Conservation (phyloP, 163 green algal genomes). For the Volvox carteri region DNA sequence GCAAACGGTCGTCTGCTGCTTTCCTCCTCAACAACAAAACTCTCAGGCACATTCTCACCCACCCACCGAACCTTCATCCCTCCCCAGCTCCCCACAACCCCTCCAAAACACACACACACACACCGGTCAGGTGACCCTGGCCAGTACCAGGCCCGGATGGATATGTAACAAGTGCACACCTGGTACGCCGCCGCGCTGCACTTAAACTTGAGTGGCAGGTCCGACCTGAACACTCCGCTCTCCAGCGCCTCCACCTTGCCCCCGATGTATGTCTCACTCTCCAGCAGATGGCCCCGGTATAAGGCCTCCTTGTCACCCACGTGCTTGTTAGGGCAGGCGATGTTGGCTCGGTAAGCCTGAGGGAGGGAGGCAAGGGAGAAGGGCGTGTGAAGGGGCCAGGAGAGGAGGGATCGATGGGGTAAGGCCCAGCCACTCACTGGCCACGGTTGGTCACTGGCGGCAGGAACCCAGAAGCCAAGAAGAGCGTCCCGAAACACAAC, state of each 20-base stretch:
- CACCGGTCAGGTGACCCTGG: no score
- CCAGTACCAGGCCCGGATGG: no score
- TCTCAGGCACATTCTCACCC: no score
- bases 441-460: no score
- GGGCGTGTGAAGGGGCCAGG: neutral
- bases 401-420: neutral
- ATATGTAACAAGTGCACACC: no score
- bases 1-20: neutral
- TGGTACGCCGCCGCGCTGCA: conserved; percentile 87
- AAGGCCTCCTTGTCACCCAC: conserved; percentile 77
- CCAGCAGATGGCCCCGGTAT: conserved; percentile 93
- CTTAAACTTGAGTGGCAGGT: conserved; percentile 94
- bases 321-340: conserved; percentile 99
- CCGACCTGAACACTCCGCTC: conserved; percentile 95
- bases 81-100: no score
- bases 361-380: neutral
- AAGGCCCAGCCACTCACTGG: no score
- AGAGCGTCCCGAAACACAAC: no score
- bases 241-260: conserved; percentile 98
- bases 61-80: neutral
- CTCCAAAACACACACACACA: neutral
- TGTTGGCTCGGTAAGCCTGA: conserved; percentile 82
- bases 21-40: no score
- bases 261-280: conserved; percentile 99
- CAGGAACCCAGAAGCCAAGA: no score